phyloP scores from a whole-genome alignment of 768 basidiomycete genomes.

The Rhizopogon rudus region DNA sequence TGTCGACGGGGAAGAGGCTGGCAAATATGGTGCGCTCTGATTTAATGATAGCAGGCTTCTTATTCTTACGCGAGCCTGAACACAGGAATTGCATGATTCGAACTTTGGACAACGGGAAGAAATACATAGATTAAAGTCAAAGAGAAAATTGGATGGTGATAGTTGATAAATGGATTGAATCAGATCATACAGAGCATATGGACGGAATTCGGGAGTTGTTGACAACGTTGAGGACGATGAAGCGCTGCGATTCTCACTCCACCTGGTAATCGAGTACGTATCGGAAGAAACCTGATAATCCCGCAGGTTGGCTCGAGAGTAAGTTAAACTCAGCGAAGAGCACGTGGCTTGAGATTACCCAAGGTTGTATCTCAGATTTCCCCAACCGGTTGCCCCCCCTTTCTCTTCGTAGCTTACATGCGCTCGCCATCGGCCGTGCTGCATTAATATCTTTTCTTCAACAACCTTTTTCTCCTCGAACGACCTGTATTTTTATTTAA shows the following conservation, averaged over 20 bases:
- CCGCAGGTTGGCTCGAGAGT: not conserved
- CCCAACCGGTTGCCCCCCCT: not conserved
- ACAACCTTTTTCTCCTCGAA: not conserved
- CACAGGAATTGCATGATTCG: slow-evolving; percentile 78
- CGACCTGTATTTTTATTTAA: not conserved
- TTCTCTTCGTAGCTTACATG: not conserved
- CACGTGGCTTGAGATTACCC: not conserved
- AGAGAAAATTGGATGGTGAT: slow-evolving; percentile 13
- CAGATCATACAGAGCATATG: no score
- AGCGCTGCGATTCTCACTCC: no score
- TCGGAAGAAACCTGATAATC: no score
- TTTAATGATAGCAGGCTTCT: not conserved
- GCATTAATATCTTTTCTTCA: not conserved
- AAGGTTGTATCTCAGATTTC: not conserved
- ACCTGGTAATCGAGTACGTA: no score
- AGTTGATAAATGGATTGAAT: not conserved
- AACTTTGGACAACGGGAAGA: slow-evolving; percentile 88
- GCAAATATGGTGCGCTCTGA: slow-evolving; percentile 80
- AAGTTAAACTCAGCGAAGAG: not conserved
- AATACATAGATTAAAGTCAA: slow-evolving; percentile 63
- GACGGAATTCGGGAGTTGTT: no score
- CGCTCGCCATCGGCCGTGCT: not conserved
- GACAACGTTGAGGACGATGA: no score
- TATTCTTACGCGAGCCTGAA: not conserved
- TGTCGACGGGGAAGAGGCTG: slow-evolving; percentile 89